Base-by-base conservation (phyloP, 1,139 yeast species). In the Groenewaldozyma auringiensis region DNA sequence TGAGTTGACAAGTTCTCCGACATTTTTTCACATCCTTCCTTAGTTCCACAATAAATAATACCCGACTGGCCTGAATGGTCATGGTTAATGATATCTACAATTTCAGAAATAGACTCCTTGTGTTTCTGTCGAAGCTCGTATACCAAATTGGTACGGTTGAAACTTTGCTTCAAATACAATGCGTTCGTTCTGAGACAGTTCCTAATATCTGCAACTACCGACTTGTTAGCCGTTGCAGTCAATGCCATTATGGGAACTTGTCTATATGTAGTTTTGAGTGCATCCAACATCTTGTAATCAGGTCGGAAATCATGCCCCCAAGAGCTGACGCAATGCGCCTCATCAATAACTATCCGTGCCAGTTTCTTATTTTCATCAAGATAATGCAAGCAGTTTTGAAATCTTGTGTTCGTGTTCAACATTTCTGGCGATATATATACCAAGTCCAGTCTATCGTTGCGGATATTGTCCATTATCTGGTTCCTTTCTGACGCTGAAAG, bases 221-320 rank as follows among this genome's bases (percentile, higher is more conserved):
- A 86, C 53, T 85, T 89, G 62, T 89, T 92, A 1, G 99, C 99
- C 0, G 99, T 94, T 0, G 98, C 98, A 0, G 99, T 94, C 47
- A 94, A 70, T 0, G 98, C 98, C 88, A 94, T 89, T 53, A 94
- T 71, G 1, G 98, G 98, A 4, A 87, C 78, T 42, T 74, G 75
- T 0, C 95, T 94, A 60, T 76, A 92, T 48, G 78, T 75, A 32
- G 69, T 65, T 58, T 88, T 86, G 63, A 94, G 83, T 52, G 74
- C 74, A 35, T 81, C 80, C 63, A 94, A 71, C 27, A 81, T 83
- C 58, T 88, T 86, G 66, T 94, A 94, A 63, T 92, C 97, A 0
- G 97, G 97, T 48, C 99, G 73, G 63, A 94, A 94, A 65, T 94
- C 98, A 64, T 94, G 98, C 16, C 99, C 99, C 99, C 99, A 94